These are phyloP conservation scores for Talaromyces wortmannii DNA, from an alignment of 495 filamentous ascomycete genomes.

Conservation along the genomic window DNA sequence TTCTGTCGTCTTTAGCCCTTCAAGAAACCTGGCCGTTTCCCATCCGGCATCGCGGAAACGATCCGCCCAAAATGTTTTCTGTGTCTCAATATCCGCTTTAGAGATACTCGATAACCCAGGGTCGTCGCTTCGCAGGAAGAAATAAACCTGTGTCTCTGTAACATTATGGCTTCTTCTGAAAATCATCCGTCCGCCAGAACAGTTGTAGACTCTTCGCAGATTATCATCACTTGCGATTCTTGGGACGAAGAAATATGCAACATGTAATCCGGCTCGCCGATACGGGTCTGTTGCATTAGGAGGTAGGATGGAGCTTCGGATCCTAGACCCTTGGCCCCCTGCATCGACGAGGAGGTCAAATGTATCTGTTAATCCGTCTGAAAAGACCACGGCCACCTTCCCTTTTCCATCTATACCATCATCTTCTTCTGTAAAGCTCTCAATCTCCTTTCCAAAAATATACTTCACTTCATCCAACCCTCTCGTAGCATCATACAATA, in stretches of 20 bases:
- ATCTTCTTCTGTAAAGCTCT: constrained; percentile 15
- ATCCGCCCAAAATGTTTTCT: constrained; percentile 18
- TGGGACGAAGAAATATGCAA: constrained; percentile 38
- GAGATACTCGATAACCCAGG: constrained; percentile 10
- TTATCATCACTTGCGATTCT: constrained; percentile 21
- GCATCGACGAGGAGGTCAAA: constrained; percentile 45
- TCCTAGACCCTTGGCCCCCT: constrained; percentile 40
- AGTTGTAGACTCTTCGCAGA: constrained; percentile 10
- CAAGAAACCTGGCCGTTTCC: constrained; percentile 32
- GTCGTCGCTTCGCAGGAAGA: constrained; percentile 12
- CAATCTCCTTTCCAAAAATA: constrained; percentile 26
- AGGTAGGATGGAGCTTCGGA: constrained; percentile 25
- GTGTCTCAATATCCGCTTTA: constrained; percentile 11
- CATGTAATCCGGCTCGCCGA: constrained; percentile 16
- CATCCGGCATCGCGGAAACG: constrained; percentile 38
- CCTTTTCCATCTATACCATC: too few relatives aligned
- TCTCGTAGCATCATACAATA: constrained; percentile 29
- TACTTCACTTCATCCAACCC: constrained; percentile 27
- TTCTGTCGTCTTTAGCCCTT: constrained; percentile 28
- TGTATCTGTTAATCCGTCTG: constrained; percentile 21
- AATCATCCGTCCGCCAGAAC: constrained; percentile 16
- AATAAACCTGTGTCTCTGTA: constrained; percentile 15
- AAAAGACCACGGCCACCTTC: constrained; percentile 34
- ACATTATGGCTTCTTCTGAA: constrained; percentile 16
- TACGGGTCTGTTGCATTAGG: constrained; percentile 13